Conservation (phyloP, 345 rosid genomes). For the Gynandropsis gynandra region DNA sequence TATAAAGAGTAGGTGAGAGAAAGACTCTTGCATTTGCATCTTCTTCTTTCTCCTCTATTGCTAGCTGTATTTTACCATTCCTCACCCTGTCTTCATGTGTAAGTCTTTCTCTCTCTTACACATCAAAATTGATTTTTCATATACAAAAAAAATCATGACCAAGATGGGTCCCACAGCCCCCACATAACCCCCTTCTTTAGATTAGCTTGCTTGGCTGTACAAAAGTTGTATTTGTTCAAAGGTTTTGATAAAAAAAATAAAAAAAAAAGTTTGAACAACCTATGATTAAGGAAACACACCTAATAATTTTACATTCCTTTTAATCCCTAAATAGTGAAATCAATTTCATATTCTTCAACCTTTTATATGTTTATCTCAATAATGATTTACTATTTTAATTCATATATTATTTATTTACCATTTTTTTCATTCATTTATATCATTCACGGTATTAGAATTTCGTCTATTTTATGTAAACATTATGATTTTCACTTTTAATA, state of each 20-base stretch:
- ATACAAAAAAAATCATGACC: conserved; percentile 19
- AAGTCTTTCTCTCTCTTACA: conserved; percentile 22
- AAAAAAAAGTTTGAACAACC: not conserved
- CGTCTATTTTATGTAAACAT: too few relatives aligned
- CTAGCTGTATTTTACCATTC: conserved; percentile 37
- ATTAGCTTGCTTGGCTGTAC: conserved; percentile 29
- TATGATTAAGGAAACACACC: too few relatives aligned
- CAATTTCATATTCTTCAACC: too few relatives aligned
- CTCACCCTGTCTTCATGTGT: conserved; percentile 36
- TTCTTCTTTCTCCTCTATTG: conserved; percentile 12
- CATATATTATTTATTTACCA: too few relatives aligned
- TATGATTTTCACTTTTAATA: too few relatives aligned
- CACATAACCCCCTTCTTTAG: conserved; percentile 28
- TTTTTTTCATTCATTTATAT: too few relatives aligned
- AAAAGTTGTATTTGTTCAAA: conserved; percentile 20
- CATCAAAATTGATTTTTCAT: conserved; percentile 32
- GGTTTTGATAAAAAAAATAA: conserved; percentile 30
- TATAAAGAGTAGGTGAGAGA: conserved; percentile 24
- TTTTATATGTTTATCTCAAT: too few relatives aligned
- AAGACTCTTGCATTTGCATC: conserved; percentile 30
- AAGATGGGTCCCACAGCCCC: conserved; percentile 24
- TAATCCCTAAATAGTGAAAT: too few relatives aligned
- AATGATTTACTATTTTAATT: too few relatives aligned
- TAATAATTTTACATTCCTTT: too few relatives aligned
- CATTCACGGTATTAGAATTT: too few relatives aligned